These are phyloP conservation scores for Ophiocordyceps sinensis DNA, from an alignment of 2,329 filamentous ascomycete species.

Conservation along the genomic window DNA sequence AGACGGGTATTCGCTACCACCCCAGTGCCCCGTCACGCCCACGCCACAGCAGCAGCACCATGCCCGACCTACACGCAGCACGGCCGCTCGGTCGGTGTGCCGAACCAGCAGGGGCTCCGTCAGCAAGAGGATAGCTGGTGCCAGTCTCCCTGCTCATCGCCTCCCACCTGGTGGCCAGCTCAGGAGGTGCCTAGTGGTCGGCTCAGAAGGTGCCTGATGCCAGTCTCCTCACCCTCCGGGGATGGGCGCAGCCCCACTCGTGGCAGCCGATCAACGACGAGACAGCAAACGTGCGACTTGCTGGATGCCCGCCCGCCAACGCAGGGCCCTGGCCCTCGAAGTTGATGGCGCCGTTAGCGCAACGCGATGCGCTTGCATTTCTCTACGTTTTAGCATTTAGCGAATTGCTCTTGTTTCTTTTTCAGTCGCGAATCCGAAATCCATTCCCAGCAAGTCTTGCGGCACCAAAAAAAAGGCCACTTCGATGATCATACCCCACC, in stretches of 20 bases:
- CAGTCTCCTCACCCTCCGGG: slow-evolving; percentile 2
- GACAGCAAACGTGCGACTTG: slow-evolving; percentile 1
- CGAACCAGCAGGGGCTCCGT: slow-evolving; percentile 26
- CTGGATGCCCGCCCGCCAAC: background rate
- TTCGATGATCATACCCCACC: slow-evolving; percentile 22
- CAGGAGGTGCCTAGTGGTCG: slow-evolving; percentile 1
- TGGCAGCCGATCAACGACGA: slow-evolving; percentile 1
- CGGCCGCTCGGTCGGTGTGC: slow-evolving; percentile 20
- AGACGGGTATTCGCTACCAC: slow-evolving; percentile 32
- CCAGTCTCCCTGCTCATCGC: slow-evolving; percentile 1
- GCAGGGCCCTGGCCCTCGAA: background rate
- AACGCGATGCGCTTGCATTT: background rate
- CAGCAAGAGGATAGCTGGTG: slow-evolving; percentile 21
- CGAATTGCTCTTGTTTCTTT: slow-evolving; percentile 19
- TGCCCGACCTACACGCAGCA: slow-evolving; percentile 17
- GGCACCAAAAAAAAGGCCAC: slow-evolving; percentile 23
- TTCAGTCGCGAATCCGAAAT: background rate
- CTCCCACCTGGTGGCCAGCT: background rate
- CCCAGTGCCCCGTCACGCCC: slow-evolving; percentile 48
- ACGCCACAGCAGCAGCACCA: slow-evolving; percentile 32
- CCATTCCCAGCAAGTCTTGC: slow-evolving; percentile 19
- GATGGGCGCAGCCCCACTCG: slow-evolving; percentile 1
- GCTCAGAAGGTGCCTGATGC: slow-evolving; percentile 1
- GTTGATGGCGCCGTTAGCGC: background rate
- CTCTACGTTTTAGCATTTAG: slow-evolving; percentile 31